A percentile compares a stretch with the other conserved stretches of the same genome.
Evolutionary conservation across 2,329 filamentous ascomycete species (phyloP).

Genomic region (Cercospora zeae-maydis): DNA sequence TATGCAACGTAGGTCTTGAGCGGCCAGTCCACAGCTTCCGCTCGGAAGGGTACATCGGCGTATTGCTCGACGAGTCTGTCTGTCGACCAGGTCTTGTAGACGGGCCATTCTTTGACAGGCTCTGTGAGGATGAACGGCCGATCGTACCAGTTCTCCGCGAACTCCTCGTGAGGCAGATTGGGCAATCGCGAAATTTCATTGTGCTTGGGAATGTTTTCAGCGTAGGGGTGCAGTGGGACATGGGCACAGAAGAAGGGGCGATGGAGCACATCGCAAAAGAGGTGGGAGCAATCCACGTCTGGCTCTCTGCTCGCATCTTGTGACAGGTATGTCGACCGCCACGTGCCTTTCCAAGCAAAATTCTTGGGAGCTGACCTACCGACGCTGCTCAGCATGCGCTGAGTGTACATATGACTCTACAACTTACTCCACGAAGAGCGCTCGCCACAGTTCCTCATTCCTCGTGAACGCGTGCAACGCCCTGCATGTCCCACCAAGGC

Average conservation of each 20-base stretch:
- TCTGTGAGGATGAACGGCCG: constrained; percentile 82
- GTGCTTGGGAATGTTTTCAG: constrained; percentile 63
- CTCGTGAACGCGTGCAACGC: constrained; percentile 81
- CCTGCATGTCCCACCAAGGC: constrained; percentile 73
- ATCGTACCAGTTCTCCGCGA: constrained; percentile 70
- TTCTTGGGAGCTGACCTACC: constrained; percentile 44
- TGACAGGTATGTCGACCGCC: constrained; percentile 73
- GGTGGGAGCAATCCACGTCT: constrained; percentile 65
- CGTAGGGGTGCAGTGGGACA: constrained; percentile 63
- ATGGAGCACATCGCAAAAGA: constrained; percentile 88
- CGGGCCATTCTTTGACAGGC: constrained; percentile 78
- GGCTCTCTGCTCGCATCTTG: constrained; percentile 54
- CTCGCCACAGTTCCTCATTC: constrained; percentile 85
- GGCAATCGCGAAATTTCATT: constrained; percentile 71
- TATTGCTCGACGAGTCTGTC: constrained; percentile 64
- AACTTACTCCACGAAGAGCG: constrained; percentile 78
- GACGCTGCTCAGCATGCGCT: constrained; percentile 29
- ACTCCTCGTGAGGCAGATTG: constrained; percentile 68
- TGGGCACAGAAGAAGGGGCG: constrained; percentile 87
- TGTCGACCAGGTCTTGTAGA: constrained; percentile 69
- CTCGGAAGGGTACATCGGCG: constrained; percentile 68
- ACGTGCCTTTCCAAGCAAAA: constrained; percentile 74
- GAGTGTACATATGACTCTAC: constrained; percentile 8
- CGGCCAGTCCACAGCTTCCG: constrained; percentile 91
- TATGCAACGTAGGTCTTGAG: constrained; percentile 78